phyloP scores from a whole-genome alignment of 2,329 filamentous ascomycete species.

The Nemania diffusa region DNA sequence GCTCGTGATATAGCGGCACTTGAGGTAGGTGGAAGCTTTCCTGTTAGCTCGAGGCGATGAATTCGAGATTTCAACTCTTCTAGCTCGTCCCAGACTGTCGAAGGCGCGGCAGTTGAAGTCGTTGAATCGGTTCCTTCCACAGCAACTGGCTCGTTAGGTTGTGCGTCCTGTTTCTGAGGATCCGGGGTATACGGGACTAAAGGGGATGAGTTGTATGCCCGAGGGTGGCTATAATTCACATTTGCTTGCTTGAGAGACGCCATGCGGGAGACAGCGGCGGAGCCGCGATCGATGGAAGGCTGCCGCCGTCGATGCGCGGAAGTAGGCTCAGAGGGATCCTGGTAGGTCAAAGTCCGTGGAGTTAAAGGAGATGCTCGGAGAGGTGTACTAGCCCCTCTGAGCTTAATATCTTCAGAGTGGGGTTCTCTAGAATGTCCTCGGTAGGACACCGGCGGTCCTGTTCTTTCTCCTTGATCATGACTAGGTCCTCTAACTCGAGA shows the following conservation, averaged over 20 bases:
- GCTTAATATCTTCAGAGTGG: conserved; percentile 51
- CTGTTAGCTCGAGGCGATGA: conserved; percentile 86
- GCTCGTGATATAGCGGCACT: conserved; percentile 80
- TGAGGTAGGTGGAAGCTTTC: conserved; percentile 85
- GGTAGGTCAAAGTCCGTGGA: conserved; percentile 59
- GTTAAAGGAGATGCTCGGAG: conserved; percentile 60
- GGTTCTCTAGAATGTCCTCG: conserved; percentile 57
- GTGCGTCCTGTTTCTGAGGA: conserved; percentile 49
- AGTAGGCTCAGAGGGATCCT: conserved; percentile 53
- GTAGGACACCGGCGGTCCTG: conserved; percentile 57
- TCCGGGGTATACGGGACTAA: conserved; percentile 61
- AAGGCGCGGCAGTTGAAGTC: conserved; percentile 86
- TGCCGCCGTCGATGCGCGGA: conserved; percentile 53
- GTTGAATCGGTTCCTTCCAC: conserved; percentile 84
- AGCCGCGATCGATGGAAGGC: conserved; percentile 61
- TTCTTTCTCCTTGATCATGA: conserved; percentile 57
- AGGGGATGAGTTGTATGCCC: conserved; percentile 69
- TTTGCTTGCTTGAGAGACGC: conserved; percentile 57
- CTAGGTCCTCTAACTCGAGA: conserved; percentile 53
- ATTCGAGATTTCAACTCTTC: conserved; percentile 96
- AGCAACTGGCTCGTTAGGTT: conserved; percentile 55
- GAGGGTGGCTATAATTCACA: conserved; percentile 53
- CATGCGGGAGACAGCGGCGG: conserved; percentile 54
- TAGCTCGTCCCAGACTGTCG: conserved; percentile 96
- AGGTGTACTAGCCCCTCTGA: conserved; percentile 53